Evolutionary conservation across 352 stramenopile genomes (phyloP), one percentile per base, ranked within the genome.

Genomic region (Phytopythium aichiense): DNA sequence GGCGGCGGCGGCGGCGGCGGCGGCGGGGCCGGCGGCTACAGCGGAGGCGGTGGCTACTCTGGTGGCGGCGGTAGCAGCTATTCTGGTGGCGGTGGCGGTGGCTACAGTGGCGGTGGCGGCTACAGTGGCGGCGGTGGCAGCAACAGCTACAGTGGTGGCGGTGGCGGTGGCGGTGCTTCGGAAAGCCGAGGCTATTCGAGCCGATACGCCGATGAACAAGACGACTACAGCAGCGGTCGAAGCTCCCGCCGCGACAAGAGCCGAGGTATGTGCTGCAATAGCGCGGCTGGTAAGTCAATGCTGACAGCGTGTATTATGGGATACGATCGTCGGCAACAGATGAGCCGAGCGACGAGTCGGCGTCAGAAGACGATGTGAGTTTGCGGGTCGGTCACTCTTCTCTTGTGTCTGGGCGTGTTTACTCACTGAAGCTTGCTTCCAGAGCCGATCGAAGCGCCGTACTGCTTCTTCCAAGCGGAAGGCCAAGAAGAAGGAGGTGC

Each of bases 401-500:
- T 20, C 5, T 0, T 35, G 23, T 20, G 25, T 12, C n/a, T 51
- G n/a, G 7, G 11, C 11, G 33, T 28, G 43, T 6, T 13, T 43
- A 54, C 49, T 56, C 11, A 56, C 12, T 9, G 35, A 42, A 3
- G 8, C 4, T 15, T 56, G 9, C 22, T 7, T 33, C 5, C 53
- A 70, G 67, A 63, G 38, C 20, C 68, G 63, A 31, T 77, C 77
- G 13, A 77, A 84, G 60, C 74, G 81, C 62, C 74, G 81, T 68
- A 85, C 80, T 25, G 74, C 80, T 3, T 87, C 81, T 23, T 86
- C 77, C 7, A 91, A 88, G 71, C 65, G 74, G 51, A 89, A 80
- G 67, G 61, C 78, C n/a, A 86, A 84, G 62, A 94, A 91, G 69
- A 89, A 91, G 73, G 77, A 92, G 62, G 84, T 88, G 53, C 8